Conservation (phyloP, 345 rosid genomes). For the Bruguiera sexangula region DNA sequence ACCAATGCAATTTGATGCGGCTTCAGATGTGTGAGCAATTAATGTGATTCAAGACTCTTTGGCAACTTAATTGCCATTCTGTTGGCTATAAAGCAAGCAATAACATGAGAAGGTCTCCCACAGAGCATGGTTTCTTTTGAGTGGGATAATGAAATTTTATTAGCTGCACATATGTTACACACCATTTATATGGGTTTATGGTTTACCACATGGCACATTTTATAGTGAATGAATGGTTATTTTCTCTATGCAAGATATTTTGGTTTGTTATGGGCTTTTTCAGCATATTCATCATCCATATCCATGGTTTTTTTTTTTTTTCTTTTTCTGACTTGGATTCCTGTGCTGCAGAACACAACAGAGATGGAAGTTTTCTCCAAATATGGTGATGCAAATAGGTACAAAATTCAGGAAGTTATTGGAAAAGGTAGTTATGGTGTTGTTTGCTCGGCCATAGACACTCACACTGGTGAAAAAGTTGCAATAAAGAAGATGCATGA, state of each 20-base stretch:
- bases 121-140: too few relatives aligned
- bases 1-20: too few relatives aligned
- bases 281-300: background rate
- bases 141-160: too few relatives aligned
- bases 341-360: slow-evolving; percentile 52
- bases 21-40: too few relatives aligned
- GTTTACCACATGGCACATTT: too few relatives aligned
- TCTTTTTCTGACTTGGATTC: slow-evolving; percentile 7
- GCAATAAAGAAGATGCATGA: slow-evolving; percentile 89
- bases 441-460: slow-evolving; percentile 91
- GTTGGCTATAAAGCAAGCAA: too few relatives aligned
- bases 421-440: slow-evolving; percentile 97
- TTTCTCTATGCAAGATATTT: background rate
- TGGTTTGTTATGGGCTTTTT: background rate
- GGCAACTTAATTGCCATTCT: too few relatives aligned
- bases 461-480: slow-evolving; percentile 79
- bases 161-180: too few relatives aligned
- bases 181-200: too few relatives aligned
- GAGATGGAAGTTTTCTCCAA: slow-evolving; percentile 89
- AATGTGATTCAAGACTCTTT: too few relatives aligned
- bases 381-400: slow-evolving; percentile 86
- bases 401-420: slow-evolving; percentile 79
- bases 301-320: background rate
- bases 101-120: too few relatives aligned
- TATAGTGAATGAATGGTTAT: background rate